These are phyloP conservation scores for Cryphonectria parasitica DNA, from an alignment of 2,329 filamentous ascomycete genomes.

Conservation along the genomic window DNA sequence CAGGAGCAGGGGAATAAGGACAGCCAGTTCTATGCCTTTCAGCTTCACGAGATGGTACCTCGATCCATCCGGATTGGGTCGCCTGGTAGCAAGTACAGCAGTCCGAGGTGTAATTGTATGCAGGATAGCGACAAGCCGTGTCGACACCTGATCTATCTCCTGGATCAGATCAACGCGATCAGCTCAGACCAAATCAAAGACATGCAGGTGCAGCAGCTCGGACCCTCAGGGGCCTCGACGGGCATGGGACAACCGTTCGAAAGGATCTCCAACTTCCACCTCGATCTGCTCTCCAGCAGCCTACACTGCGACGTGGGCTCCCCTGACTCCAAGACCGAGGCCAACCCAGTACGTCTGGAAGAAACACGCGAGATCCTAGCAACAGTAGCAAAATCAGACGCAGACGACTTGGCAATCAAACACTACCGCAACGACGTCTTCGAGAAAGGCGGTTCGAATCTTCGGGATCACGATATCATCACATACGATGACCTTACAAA, in stretches of 20 bases:
- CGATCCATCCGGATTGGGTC: constrained; percentile 55
- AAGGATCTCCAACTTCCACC: constrained; percentile 53
- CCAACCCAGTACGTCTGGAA: constrained; percentile 45
- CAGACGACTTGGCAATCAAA: constrained; percentile 44
- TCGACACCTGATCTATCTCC: constrained; percentile 58
- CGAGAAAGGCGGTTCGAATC: constrained; percentile 31
- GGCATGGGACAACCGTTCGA: constrained; percentile 54
- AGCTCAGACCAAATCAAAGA: constrained; percentile 42
- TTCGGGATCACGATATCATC: constrained; percentile 41
- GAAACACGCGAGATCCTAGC: constrained; percentile 58
- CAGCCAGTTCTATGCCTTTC: constrained; percentile 54
- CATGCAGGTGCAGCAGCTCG: constrained; percentile 38
- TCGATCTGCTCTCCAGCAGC: constrained; percentile 55
- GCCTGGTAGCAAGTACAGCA: constrained; percentile 43
- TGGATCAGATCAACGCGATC: constrained; percentile 56
- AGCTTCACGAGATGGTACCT: constrained; percentile 58
- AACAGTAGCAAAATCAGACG: constrained; percentile 42
- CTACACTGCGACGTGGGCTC: constrained; percentile 53
- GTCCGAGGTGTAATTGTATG: constrained; percentile 53
- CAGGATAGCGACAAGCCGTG: constrained; percentile 44
- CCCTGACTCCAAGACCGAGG: constrained; percentile 34
- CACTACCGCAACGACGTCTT: constrained; percentile 53
- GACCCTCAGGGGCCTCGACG: constrained; percentile 46
- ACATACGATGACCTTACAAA: constrained; percentile 52
- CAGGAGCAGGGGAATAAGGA: constrained; percentile 40